Percentiles rank a stretch among this genome's conserved stretches.
Evolutionary conservation across 129 eudicot species (phyloP).

Genomic region (Escallonia rubra): DNA sequence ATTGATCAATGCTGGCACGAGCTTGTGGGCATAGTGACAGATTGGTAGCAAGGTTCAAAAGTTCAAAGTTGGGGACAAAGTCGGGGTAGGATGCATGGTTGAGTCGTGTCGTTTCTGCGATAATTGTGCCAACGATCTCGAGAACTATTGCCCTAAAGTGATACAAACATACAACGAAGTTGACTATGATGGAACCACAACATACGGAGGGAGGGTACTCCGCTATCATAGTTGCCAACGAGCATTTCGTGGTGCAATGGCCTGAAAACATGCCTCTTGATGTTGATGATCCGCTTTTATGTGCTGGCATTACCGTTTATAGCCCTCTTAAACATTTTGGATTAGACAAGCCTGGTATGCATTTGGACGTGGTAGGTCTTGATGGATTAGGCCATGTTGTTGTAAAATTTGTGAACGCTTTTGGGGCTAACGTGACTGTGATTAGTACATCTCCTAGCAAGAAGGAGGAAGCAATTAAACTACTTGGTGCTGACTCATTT

Average conservation of each 20-base stretch:
- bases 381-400: slow-evolving; percentile 37
- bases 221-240: slow-evolving; percentile 24
- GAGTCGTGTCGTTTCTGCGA: slow-evolving; percentile 30
- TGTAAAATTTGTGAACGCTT: slow-evolving; percentile 31
- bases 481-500: slow-evolving; percentile 26
- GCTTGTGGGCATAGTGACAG: slow-evolving; percentile 25
- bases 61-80: slow-evolving; percentile 27
- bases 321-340: slow-evolving; percentile 32
- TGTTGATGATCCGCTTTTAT: slow-evolving; percentile 25
- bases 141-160: slow-evolving; percentile 21
- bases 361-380: slow-evolving; percentile 24
- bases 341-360: slow-evolving; percentile 30
- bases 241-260: slow-evolving; percentile 24
- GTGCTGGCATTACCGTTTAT: slow-evolving; percentile 34
- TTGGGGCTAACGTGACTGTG: slow-evolving; percentile 27
- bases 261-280: slow-evolving; percentile 25
- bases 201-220: slow-evolving; percentile 40
- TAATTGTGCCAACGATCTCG: slow-evolving; percentile 21
- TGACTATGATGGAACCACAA: slow-evolving; percentile 19
- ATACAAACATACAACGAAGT: slow-evolving; percentile 11
- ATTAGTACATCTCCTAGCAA: slow-evolving; percentile 25
- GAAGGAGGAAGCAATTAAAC: slow-evolving; percentile 21
- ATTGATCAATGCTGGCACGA: slow-evolving; percentile 24
- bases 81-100: slow-evolving; percentile 26
- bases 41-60: slow-evolving; percentile 27